phyloP scores from a whole-genome alignment of 805 yeast genomes.

The Wickerhamiella cacticola region DNA sequence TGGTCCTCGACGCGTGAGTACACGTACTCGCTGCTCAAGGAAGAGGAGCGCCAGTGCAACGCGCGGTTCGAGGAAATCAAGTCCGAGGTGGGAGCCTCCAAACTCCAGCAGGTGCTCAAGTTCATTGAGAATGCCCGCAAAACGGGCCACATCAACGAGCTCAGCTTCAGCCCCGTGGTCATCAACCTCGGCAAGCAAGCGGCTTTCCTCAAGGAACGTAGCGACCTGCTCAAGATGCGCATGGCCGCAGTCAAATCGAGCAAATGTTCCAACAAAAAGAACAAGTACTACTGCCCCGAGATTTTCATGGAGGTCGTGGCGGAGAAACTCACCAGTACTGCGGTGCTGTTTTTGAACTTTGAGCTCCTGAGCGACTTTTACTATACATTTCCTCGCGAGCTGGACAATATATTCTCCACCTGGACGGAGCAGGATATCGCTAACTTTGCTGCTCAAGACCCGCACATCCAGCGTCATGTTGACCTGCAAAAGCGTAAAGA shows the following conservation, averaged over 20 bases:
- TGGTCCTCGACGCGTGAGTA: conserved; percentile 78
- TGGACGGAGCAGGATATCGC: conserved; percentile 71
- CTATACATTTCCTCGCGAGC: conserved; percentile 88
- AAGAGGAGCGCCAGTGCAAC: conserved; percentile 76
- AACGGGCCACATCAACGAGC: conserved; percentile 12
- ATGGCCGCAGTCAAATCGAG: conserved; percentile 61
- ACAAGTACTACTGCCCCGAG: conserved; percentile 89
- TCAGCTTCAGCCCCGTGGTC: conserved; percentile 53
- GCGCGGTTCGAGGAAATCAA: conserved; percentile 47
- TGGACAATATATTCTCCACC: conserved; percentile 61
- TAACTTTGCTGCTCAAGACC: conserved; percentile 85
- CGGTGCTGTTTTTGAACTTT: conserved; percentile 84
- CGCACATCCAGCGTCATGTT: conserved; percentile 77
- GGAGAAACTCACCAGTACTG: conserved; percentile 82
- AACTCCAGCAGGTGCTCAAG: conserved; percentile 68
- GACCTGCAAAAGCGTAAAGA: conserved; percentile 91
- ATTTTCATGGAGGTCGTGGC: conserved; percentile 84
- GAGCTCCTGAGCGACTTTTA: conserved; percentile 90
- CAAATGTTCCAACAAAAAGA: conserved; percentile 64
- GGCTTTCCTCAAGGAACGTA: conserved; percentile 60
- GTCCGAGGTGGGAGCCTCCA: conserved; percentile 68
- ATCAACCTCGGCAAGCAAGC: conserved; percentile 77
- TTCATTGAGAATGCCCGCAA: conserved; percentile 34
- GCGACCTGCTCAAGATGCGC: conserved; percentile 59
- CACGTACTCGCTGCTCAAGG: conserved; percentile 58